Base-by-base conservation (phyloP, 768 basidiomycete genomes). In the Pilatotrama ljubarskyi region DNA sequence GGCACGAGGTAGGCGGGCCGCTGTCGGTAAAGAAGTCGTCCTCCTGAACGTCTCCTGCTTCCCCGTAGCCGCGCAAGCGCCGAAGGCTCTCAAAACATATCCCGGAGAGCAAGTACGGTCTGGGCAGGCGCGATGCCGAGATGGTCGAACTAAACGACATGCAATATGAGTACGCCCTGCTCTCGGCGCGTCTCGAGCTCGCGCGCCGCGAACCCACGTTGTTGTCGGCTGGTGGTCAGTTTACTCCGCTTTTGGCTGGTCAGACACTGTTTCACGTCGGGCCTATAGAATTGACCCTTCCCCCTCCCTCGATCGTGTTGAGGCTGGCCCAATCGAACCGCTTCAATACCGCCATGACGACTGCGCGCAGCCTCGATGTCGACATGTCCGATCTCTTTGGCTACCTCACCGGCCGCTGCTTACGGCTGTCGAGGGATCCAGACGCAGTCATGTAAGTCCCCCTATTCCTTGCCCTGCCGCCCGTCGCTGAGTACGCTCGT, bases 361-460 rank as follows among this genome's bases (percentile, higher is more conserved):
- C 86, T 26, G 95, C 93, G 2, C 81, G 84, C 35, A 84, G 83
- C 44, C 82, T 97, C 41, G 79, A 84, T 35, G 84, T 93, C 41
- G 93, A 97, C 71, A 91, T 98, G 90, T 85, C 86, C 3, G 89
- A 93, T 62, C 68, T 96, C 11, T 96, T 98, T 69, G 82, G 83
- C 41, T 80, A 84, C 62, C 75, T 98, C 62, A 86, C 93, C 0
- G 78, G 76, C 37, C 87, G 92, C 69, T 97, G 95, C 72, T 73
- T 95, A 47, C 84, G 87, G 58, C 76, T 97, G 42, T 82, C 88
- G 59, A 82, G 79, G 66, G 82, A 83, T 59, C 80, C 84, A 5
- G 83, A 87, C 65, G 73, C 79, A 8, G 75, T 83, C 53, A 69
- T 85, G 90, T 90, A 72, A 66, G 82, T 22, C 3, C 54, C 32